Base-by-base conservation (phyloP, 352 stramenopile species). In the Pythium periplocum region DNA sequence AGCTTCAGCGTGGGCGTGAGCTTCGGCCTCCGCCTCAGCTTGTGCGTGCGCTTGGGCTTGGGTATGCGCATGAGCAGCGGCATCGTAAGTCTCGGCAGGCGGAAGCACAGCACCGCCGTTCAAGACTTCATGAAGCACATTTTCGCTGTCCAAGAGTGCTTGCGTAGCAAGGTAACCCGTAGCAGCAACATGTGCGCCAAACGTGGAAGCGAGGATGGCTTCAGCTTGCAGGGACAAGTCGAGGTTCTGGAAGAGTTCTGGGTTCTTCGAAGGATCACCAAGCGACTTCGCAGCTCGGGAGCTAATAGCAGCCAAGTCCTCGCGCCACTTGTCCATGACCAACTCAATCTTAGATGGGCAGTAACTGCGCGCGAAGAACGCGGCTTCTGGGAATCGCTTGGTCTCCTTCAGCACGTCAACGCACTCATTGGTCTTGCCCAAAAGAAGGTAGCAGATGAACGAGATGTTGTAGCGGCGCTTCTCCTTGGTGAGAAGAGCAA, bases 321-420 rank as follows among this genome's bases (percentile, higher is more conserved):
- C 74, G 57, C 97, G 97, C 97, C 97, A 99, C 46, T 98, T 74
- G 45, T 89, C 83, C 55, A 99, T 96, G 56, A 98, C 94, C n/a
- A 96, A 69, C 32, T 91, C 70, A 40, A 99, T 95, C 57, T 95
- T 89, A 1, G 92, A 98, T 43, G 97, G 97, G 34, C 97, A 83
- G 70, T 99, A 99, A 34, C 96, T 99, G 43, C 97, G 89, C 10
- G 96, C 95, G 72, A 99, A 98, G 72, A 99, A 98, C 0, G 97
- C 96, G 26, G 97, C 97, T 68, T 99, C 97, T 5, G 97, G 96
- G 46, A 98, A 82, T 39, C 96, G 80, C 57, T 98, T 97, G 0
- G 92, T 97, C 40, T 95, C 78, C 48, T 98, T 86, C 36, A 99
- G 78, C 53, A 99, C 74, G 45, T 98, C 79, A 40, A 98, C 83